phyloP scores from a whole-genome alignment of 306 rosid genomes.

The Medicago ruthenica region DNA sequence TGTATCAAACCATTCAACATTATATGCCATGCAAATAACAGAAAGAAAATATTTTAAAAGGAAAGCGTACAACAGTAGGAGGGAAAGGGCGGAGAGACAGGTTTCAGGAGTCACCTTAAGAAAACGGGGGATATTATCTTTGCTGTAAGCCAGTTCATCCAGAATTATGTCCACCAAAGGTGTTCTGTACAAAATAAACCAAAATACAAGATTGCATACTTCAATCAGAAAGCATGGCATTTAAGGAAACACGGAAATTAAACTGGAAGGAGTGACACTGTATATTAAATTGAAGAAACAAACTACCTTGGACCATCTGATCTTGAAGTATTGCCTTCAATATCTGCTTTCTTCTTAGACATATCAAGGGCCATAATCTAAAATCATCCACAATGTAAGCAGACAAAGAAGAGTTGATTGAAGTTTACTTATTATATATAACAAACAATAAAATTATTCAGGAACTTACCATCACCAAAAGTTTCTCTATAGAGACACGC shows the following conservation, averaged over 20 bases:
- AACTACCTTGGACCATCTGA: constrained; percentile 80
- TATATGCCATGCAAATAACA: constrained; percentile 14
- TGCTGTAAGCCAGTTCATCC: constrained; percentile 78
- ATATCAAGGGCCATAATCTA: constrained; percentile 83
- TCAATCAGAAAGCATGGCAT: constrained; percentile 23
- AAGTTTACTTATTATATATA: constrained; percentile 15
- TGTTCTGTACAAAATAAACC: constrained; percentile 63
- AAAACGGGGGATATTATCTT: constrained; percentile 59
- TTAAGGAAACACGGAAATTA: not conserved
- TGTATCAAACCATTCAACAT: not conserved
- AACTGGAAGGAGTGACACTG: constrained; percentile 6
- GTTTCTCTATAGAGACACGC: constrained; percentile 60
- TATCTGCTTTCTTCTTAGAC: constrained; percentile 73
- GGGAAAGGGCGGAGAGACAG: constrained; percentile 17
- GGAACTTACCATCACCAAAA: constrained; percentile 67
- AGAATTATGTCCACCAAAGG: constrained; percentile 76
- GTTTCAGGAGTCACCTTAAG: constrained; percentile 67
- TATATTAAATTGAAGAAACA: constrained; percentile 28
- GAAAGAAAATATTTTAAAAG: constrained; percentile 9
- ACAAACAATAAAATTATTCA: constrained; percentile 8
- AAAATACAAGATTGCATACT: constrained; percentile 33
- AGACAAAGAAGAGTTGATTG: constrained; percentile 26
- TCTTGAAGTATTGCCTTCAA: constrained; percentile 69
- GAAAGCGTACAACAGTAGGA: constrained; percentile 21
- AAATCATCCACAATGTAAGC: constrained; percentile 48